Conservation (phyloP, 2,329 filamentous ascomycete species). For the Penicillium sp. region DNA sequence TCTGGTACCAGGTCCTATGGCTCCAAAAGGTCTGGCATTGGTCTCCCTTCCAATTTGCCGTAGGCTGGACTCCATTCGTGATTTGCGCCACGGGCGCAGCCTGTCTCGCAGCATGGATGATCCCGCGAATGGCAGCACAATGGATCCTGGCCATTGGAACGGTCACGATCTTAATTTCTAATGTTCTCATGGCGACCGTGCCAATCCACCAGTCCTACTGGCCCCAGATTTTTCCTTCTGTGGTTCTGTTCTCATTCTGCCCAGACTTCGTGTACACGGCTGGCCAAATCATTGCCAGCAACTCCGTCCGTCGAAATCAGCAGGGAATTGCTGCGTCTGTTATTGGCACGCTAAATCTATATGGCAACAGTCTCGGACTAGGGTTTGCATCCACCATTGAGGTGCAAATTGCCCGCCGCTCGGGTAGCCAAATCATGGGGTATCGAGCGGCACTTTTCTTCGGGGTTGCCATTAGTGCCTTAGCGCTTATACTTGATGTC, state of each 20-base stretch:
- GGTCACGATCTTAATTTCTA: constrained; percentile 30
- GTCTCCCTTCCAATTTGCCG: constrained; percentile 43
- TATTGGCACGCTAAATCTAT: constrained; percentile 49
- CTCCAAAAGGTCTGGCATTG: constrained; percentile 46
- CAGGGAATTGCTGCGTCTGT: constrained; percentile 55
- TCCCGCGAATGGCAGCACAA: constrained; percentile 50
- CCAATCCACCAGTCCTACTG: constrained; percentile 49
- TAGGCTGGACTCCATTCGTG: constrained; percentile 46
- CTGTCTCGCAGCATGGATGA: constrained; percentile 46
- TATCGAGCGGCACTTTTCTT: constrained; percentile 37
- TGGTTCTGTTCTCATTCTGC: constrained; percentile 40
- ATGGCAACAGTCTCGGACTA: constrained; percentile 46
- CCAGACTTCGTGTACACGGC: constrained; percentile 54
- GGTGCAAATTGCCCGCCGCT: constrained; percentile 22
- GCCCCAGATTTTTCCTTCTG: constrained; percentile 44
- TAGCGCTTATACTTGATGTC: constrained; percentile 32
- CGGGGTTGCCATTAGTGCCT: constrained; percentile 30
- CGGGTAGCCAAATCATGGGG: constrained; percentile 23
- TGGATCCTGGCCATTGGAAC: constrained; percentile 51
- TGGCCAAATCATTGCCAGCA: constrained; percentile 56
- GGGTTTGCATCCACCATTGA: constrained; percentile 48
- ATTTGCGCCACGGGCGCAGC: constrained; percentile 43
- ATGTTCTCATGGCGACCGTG: constrained; percentile 46
- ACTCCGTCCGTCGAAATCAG: constrained; percentile 49
- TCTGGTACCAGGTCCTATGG: constrained; percentile 53